Conservation (phyloP, 345 rosid species). For the Moricandia arvensis region DNA sequence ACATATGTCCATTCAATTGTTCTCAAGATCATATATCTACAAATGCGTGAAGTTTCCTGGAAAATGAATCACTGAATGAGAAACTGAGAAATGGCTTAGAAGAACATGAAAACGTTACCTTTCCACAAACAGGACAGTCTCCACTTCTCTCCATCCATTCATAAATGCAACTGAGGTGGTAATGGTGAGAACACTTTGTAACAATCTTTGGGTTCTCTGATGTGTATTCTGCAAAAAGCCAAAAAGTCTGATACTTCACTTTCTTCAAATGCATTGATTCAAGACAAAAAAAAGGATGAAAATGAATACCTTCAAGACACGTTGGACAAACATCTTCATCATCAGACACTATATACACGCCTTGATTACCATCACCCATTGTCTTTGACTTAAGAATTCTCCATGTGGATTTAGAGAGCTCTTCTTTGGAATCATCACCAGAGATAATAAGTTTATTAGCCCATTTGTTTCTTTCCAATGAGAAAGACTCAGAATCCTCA, state of each 20-base stretch:
- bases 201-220: conserved; percentile 87
- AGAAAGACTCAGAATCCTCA: conserved; percentile 58
- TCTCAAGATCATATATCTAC: background rate
- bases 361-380: conserved; percentile 40
- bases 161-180: conserved; percentile 96
- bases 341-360: conserved; percentile 54
- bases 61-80: no score
- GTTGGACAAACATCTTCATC: conserved; percentile 98
- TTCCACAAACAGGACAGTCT: conserved; percentile 93
- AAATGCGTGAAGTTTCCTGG: no score
- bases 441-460: conserved; percentile 29
- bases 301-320: conserved; percentile 83
- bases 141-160: conserved; percentile 99
- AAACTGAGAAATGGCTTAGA: background rate
- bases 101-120: conserved; percentile 47
- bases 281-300: background rate
- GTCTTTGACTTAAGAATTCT: conserved; percentile 53
- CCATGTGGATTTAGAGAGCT: conserved; percentile 47
- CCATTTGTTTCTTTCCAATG: conserved; percentile 60
- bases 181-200: conserved; percentile 91
- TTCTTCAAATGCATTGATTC: conserved; percentile 9
- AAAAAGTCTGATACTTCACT: background rate
- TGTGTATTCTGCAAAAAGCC: conserved; percentile 65
- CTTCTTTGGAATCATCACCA: conserved; percentile 43
- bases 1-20: background rate